phyloP scores from a whole-genome alignment of 2,329 filamentous ascomycete genomes.

The Clonostachys sp. region DNA sequence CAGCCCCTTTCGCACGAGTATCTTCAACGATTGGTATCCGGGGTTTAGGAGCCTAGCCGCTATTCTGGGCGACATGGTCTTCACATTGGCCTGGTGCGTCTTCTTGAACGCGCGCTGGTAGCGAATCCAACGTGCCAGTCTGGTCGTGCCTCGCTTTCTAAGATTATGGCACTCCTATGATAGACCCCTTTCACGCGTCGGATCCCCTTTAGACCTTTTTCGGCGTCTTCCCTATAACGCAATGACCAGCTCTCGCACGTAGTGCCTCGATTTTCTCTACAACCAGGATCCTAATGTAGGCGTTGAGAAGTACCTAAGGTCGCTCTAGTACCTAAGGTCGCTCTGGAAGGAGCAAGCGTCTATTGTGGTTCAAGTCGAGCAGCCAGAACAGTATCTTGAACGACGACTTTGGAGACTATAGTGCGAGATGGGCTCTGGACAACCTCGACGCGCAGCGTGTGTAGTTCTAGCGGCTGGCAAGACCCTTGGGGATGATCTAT shows the following conservation, averaged over 20 bases:
- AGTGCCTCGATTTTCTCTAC: conserved; percentile 71
- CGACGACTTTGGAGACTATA: conserved; percentile 30
- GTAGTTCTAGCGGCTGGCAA: too few relatives aligned
- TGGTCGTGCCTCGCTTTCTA: conserved; percentile 73
- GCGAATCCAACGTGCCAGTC: conserved; percentile 54
- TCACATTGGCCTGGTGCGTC: conserved; percentile 65
- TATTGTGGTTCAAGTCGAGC: conserved; percentile 41
- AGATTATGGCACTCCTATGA: conserved; percentile 62
- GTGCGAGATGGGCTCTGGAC: conserved; percentile 15
- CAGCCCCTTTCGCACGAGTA: conserved; percentile 66
- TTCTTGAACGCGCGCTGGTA: conserved; percentile 45
- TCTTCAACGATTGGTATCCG: conserved; percentile 69
- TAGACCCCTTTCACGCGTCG: conserved; percentile 72
- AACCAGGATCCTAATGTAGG: conserved; percentile 65
- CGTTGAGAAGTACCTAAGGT: conserved; percentile 25
- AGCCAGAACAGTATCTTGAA: conserved; percentile 19
- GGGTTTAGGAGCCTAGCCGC: conserved; percentile 75
- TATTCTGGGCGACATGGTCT: conserved; percentile 70
- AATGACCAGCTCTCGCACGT: conserved; percentile 54
- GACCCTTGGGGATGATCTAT: too few relatives aligned
- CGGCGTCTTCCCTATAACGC: conserved; percentile 61
- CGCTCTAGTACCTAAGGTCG: too few relatives aligned
- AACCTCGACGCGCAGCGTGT: conserved; percentile 12
- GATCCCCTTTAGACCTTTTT: conserved; percentile 68
- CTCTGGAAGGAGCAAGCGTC: conserved; percentile 30